A percentile compares a stretch with the other conserved stretches of the same genome.
phyloP scores from a whole-genome alignment of 371 early-diverging fungal genomes.

The Chytridium lagenaria region DNA sequence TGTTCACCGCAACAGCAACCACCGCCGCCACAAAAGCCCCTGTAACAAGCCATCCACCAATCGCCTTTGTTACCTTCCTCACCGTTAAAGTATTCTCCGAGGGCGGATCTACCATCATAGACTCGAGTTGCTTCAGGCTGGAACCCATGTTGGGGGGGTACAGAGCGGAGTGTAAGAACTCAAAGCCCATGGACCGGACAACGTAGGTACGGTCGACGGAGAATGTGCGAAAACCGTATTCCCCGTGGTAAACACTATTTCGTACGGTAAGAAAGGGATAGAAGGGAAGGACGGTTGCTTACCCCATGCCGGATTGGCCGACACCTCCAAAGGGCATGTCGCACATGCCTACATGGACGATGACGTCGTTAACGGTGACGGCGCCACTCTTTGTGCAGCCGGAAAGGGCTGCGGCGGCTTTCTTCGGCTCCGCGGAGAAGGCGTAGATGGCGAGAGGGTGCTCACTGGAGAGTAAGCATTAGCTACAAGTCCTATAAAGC shows the following conservation, averaged over 20 bases:
- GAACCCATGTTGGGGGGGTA: no score
- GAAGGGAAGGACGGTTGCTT: neutral
- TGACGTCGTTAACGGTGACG: constrained; percentile 79
- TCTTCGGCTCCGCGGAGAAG: constrained; percentile 55
- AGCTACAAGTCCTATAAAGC: neutral
- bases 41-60: no score
- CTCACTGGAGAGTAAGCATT: neutral
- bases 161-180: neutral
- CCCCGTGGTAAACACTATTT: constrained; percentile 73
- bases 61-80: no score
- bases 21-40: no score
- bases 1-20: no score
- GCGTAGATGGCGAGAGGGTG: constrained; percentile 77
- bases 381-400: constrained; percentile 76
- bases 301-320: constrained; percentile 87
- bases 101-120: no score
- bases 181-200: constrained; percentile 8
- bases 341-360: constrained; percentile 58
- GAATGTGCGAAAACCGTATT: constrained; percentile 62
- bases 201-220: neutral
- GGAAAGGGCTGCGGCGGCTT: constrained; percentile 54
- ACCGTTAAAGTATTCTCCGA: no score
- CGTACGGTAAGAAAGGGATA: neutral
- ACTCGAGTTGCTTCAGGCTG: no score
- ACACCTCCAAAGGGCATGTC: constrained; percentile 93